Evolutionary conservation across 2,329 filamentous ascomycete species (phyloP).

Genomic region (Gremmenia infestans): DNA sequence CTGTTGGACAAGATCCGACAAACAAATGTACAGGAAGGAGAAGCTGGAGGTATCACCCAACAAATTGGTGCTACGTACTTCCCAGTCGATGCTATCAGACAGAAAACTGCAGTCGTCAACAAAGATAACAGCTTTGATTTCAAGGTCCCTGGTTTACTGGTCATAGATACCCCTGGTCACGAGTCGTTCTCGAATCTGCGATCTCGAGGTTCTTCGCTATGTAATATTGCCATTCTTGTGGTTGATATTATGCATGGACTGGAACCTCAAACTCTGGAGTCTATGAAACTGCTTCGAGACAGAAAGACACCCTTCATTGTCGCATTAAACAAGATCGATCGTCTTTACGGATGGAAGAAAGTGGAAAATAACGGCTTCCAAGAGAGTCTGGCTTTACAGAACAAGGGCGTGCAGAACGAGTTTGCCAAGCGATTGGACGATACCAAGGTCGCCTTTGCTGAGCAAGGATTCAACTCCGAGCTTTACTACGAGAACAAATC

Average conservation of each 20-base stretch:
- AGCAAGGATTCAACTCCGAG: constrained; percentile 97
- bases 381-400: constrained; percentile 84
- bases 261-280: constrained; percentile 94
- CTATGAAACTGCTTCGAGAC: constrained; percentile 88
- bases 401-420: constrained; percentile 88
- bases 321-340: constrained; percentile 98
- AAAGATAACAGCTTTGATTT: constrained; percentile 85
- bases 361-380: constrained; percentile 98
- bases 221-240: constrained; percentile 98
- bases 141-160: constrained; percentile 92
- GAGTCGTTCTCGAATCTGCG: constrained; percentile 99
- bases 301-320: constrained; percentile 97
- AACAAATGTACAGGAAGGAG: constrained; percentile 97
- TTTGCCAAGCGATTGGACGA: constrained; percentile 85
- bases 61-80: constrained; percentile 99
- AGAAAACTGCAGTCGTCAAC: constrained; percentile 94
- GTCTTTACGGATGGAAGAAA: constrained; percentile 98
- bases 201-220: constrained; percentile 93
- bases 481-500: constrained; percentile 98
- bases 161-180: constrained; percentile 99
- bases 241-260: constrained; percentile 99
- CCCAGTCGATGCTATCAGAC: constrained; percentile 84
- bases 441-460: constrained; percentile 89
- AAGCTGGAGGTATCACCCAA: constrained; percentile 98
- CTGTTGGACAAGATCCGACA: constrained; percentile 96